A percentile compares a stretch with the other conserved stretches of the same genome.
Conservation (phyloP, 345 rosid species). For the Hibiscus syriacus region DNA sequence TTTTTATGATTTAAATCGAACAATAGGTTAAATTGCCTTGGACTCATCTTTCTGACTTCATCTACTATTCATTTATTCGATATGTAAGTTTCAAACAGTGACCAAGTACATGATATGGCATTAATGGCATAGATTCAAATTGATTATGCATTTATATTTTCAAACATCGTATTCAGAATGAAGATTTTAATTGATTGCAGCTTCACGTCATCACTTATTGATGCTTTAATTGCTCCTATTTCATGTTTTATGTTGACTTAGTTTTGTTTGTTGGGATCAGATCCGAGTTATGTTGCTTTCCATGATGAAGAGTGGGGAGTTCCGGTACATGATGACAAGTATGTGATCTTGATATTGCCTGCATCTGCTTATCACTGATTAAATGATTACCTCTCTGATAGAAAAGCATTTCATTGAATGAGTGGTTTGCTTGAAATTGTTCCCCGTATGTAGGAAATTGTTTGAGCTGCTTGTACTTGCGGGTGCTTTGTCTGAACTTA, state of each 20-base stretch:
- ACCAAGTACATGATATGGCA: not conserved
- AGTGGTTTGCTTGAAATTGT: not conserved
- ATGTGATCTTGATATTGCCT: constrained; percentile 18
- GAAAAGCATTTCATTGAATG: constrained; percentile 4
- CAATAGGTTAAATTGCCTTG: not conserved
- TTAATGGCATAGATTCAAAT: not conserved
- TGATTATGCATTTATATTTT: not conserved
- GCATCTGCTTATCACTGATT: constrained; percentile 7
- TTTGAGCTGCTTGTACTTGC: constrained; percentile 72
- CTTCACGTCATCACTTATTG: not conserved
- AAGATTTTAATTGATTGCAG: not conserved
- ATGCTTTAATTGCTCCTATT: constrained; percentile 1
- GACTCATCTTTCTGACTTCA: not conserved
- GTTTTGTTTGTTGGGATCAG: constrained; percentile 33
- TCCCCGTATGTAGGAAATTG: constrained; percentile 48
- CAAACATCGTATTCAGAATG: not conserved
- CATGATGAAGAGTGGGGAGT: constrained; percentile 96
- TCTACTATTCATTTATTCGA: not conserved
- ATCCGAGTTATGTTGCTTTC: constrained; percentile 61
- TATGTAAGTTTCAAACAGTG: not conserved
- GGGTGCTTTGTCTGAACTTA: constrained; percentile 50
- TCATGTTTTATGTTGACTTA: constrained; percentile 16
- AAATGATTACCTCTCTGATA: constrained; percentile 3
- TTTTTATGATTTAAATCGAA: not conserved
- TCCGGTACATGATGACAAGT: constrained; percentile 70